Evolutionary conservation across 2,329 filamentous ascomycete species (phyloP).

Genomic region (Camillea tinctor): DNA sequence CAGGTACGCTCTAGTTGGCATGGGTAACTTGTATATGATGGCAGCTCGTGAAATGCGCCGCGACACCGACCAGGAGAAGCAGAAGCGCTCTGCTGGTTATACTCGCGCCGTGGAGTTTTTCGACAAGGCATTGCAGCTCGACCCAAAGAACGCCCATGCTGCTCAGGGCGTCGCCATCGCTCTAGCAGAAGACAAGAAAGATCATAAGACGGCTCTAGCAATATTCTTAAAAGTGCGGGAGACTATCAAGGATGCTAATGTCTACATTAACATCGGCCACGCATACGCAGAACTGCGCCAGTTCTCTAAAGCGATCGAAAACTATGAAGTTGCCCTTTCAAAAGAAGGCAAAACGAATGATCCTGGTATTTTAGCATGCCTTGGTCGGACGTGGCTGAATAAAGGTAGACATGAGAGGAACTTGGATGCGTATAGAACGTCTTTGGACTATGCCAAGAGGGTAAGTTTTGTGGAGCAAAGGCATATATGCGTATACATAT

Average conservation of each 20-base stretch:
- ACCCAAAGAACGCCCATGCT: conserved; percentile 92
- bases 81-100: conserved; percentile 85
- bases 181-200: conserved; percentile 90
- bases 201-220: conserved; percentile 75
- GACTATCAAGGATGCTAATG: conserved; percentile 81
- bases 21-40: conserved; percentile 89
- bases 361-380: conserved; percentile 75
- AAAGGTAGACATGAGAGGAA: conserved; percentile 66
- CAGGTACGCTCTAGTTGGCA: conserved; percentile 90
- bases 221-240: conserved; percentile 91
- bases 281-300: conserved; percentile 89
- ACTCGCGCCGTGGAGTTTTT: conserved; percentile 96
- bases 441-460: conserved; percentile 62
- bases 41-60: conserved; percentile 93
- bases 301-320: conserved; percentile 87
- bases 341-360: conserved; percentile 75
- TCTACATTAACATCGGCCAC: conserved; percentile 92
- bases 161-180: conserved; percentile 95
- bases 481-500: neutral
- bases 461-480: conserved; percentile 38
- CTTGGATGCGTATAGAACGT: conserved; percentile 55
- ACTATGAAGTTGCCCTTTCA: conserved; percentile 81
- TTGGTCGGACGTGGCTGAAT: conserved; percentile 84
- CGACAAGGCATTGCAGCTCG: conserved; percentile 93
- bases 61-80: conserved; percentile 84